These are phyloP conservation scores for Eudorina sp. DNA, from an alignment of 139 green algal species.

Conservation along the genomic window DNA sequence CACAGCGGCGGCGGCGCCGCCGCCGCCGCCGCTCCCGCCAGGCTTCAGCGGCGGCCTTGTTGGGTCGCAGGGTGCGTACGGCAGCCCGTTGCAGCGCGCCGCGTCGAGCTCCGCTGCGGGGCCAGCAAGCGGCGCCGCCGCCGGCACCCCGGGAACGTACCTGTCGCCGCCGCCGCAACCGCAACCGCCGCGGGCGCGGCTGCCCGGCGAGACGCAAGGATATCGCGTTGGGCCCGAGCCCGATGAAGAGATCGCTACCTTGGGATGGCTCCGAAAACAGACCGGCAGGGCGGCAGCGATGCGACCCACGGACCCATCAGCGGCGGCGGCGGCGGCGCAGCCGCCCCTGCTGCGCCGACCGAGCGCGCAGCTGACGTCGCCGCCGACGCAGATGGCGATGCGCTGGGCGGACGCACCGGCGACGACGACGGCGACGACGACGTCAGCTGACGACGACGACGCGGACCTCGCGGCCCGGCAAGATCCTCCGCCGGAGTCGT, in stretches of 20 bases:
- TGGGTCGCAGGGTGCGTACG: too few species aligned
- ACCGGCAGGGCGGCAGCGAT: not conserved
- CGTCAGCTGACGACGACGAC: not conserved
- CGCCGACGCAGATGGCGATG: not conserved
- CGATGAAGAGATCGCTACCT: not conserved
- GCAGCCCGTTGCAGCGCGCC: too few species aligned
- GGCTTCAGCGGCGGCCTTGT: too few species aligned
- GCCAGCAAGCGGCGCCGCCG: too few species aligned
- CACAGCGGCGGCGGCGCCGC: not conserved
- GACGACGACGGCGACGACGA: not conserved
- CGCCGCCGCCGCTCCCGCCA: not conserved
- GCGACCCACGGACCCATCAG: not conserved
- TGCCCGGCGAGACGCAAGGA: not conserved
- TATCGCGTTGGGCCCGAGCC: too few species aligned
- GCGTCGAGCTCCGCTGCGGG: too few species aligned
- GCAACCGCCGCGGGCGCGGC: not conserved
- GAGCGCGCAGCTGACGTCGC: not conserved
- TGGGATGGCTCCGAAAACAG: not conserved
- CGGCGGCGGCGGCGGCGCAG: not conserved
- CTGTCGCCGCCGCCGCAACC: not conserved
- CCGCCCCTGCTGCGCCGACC: too few species aligned
- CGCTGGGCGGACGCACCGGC: not conserved
- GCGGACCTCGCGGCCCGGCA: too few species aligned
- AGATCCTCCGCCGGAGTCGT: not conserved
- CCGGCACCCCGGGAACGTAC: too few species aligned